A percentile compares a stretch with the other conserved stretches of the same genome.
phyloP scores from a whole-genome alignment of 306 rosid species.

The Glycine tomentella region DNA sequence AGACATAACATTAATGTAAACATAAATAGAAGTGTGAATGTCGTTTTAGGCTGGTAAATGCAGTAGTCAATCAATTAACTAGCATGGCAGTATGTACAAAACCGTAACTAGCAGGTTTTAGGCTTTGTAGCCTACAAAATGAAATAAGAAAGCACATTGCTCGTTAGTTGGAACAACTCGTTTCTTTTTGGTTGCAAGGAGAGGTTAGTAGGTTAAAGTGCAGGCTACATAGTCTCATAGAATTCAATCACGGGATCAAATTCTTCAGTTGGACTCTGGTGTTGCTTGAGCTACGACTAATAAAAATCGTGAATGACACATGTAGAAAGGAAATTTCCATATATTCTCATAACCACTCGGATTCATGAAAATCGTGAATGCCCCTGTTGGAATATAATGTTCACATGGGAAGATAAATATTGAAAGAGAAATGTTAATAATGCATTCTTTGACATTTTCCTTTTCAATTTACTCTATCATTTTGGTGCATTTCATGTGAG shows the following conservation, averaged over 20 bases:
- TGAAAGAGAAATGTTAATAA: neutral
- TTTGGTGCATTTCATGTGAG: neutral
- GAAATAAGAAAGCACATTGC: too few species aligned
- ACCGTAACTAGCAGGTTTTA: neutral
- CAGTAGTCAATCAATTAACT: neutral
- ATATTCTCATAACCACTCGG: neutral
- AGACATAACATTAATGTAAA: neutral
- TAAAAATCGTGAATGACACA: neutral
- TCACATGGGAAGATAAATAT: neutral
- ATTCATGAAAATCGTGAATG: too few species aligned
- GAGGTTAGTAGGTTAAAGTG: too few species aligned
- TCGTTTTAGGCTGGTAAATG: slow-evolving; percentile 15
- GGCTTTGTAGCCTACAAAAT: too few species aligned
- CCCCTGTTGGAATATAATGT: neutral
- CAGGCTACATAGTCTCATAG: neutral
- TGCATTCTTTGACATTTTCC: neutral
- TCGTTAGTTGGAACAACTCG: too few species aligned
- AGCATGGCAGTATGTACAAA: neutral
- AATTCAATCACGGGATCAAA: neutral
- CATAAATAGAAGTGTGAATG: neutral
- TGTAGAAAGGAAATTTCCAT: neutral
- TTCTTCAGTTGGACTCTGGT: neutral
- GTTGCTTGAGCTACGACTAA: neutral
- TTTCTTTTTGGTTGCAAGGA: too few species aligned
- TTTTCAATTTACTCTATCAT: neutral